Conservation (phyloP, 1,284 basidiomycete genomes). For the Moesziomyces aphidis region DNA sequence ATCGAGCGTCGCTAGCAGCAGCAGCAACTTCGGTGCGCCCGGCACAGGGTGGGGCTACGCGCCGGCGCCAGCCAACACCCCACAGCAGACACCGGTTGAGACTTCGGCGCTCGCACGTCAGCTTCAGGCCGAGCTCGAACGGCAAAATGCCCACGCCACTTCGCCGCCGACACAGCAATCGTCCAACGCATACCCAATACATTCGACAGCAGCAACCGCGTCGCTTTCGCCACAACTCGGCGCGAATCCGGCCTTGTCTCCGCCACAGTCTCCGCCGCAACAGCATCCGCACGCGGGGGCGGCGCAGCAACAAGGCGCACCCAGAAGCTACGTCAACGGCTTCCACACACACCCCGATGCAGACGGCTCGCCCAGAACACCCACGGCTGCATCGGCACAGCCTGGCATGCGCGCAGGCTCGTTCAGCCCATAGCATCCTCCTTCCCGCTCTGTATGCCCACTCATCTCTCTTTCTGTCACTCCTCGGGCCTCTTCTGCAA, state of each 20-base stretch:
- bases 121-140: slow-evolving; percentile 41
- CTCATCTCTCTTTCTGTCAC: too few relatives aligned
- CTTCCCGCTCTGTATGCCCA: too few relatives aligned
- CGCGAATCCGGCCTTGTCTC: neutral
- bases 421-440: neutral
- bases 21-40: slow-evolving; percentile 8
- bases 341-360: slow-evolving; percentile 1
- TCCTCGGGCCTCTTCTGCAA: neutral
- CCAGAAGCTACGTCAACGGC: slow-evolving; percentile 34
- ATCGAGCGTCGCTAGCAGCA: slow-evolving; percentile 9
- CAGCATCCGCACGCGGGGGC: neutral
- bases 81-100: slow-evolving; percentile 54
- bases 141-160: slow-evolving; percentile 5
- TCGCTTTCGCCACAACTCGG: neutral
- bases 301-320: neutral
- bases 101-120: slow-evolving; percentile 41
- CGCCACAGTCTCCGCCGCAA: neutral
- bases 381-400: slow-evolving; percentile 1
- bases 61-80: slow-evolving; percentile 52
- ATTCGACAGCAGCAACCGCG: neutral
- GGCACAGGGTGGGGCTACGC: slow-evolving; percentile 24
- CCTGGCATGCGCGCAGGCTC: neutral
- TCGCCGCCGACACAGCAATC: neutral
- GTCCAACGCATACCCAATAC: neutral
- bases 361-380: slow-evolving; percentile 4